phyloP scores from a whole-genome alignment of 805 yeast species.

The Saccharomycopsis oosterbeekiorum region DNA sequence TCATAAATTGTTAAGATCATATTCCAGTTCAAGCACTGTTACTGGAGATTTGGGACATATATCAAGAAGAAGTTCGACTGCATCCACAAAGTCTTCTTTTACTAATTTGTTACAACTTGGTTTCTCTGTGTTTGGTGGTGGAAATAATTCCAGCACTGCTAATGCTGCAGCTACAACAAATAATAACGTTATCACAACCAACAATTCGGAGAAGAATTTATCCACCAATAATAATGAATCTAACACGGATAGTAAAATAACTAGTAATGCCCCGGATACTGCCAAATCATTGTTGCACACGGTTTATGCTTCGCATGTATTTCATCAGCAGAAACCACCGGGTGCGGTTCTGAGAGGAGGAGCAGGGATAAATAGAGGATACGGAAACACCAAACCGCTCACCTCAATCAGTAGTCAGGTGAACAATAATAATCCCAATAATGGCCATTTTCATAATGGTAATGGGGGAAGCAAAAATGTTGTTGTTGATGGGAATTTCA shows the following conservation, averaged over 20 bases:
- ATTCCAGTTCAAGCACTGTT: not conserved
- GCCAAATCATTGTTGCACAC: constrained; percentile 16
- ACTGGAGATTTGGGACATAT: constrained; percentile 1
- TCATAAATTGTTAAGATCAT: constrained; percentile 2
- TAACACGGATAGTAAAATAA: not conserved
- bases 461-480: not conserved
- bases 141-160: not conserved
- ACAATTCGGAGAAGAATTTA: not conserved
- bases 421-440: not conserved
- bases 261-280: constrained; percentile 15
- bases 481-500: not conserved
- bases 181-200: too few species aligned
- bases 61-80: constrained; percentile 2
- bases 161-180: not conserved
- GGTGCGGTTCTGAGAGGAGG: not conserved
- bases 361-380: not conserved
- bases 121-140: constrained; percentile 9
- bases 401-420: not conserved
- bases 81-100: constrained; percentile 9
- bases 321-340: constrained; percentile 11
- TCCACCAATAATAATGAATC: not conserved
- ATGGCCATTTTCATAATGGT: not conserved
- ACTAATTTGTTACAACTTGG: constrained; percentile 11
- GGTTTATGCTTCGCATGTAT: constrained; percentile 16
- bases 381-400: not conserved